A percentile compares a stretch with the other conserved stretches of the same genome.
phyloP scores from a whole-genome alignment of 1,139 yeast genomes.

The Meyerozyma athensensis region DNA sequence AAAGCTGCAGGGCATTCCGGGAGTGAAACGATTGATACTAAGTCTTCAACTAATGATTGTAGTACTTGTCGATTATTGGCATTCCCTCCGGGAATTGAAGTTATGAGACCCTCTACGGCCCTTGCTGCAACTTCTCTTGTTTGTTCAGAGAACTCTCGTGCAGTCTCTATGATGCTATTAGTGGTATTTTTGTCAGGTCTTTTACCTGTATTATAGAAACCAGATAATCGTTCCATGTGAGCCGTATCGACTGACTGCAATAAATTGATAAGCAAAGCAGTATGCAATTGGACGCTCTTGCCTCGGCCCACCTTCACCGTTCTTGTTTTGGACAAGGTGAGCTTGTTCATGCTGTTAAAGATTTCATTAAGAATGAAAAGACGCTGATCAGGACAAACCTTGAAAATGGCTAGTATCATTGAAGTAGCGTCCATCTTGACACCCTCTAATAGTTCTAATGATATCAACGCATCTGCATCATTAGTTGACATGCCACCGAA shows the following conservation, averaged over 20 bases:
- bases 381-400: conserved; percentile 46
- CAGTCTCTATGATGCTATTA: conserved; percentile 9
- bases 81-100: conserved; percentile 2
- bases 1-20: conserved; percentile 67
- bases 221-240: conserved; percentile 8
- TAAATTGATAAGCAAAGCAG: conserved; percentile 41
- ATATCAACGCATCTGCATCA: conserved; percentile 13
- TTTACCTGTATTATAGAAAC: conserved; percentile 5
- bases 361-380: conserved; percentile 57
- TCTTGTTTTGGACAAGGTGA: conserved; percentile 40
- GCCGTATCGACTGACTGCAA: conserved; percentile 33
- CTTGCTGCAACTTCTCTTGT: conserved; percentile 4
- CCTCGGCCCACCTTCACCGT: conserved; percentile 43
- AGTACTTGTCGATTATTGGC: conserved; percentile 31
- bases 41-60: conserved; percentile 53
- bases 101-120: neutral
- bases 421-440: conserved; percentile 31
- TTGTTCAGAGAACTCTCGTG: conserved; percentile 7
- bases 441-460: conserved; percentile 20
- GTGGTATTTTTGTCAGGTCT: conserved; percentile 6
- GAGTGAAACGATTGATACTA: conserved; percentile 39
- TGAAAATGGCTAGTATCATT: conserved; percentile 42
- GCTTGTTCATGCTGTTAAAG: conserved; percentile 43
- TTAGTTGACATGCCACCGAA: conserved; percentile 24
- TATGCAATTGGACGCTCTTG: conserved; percentile 41